Evolutionary conservation across 305 asterid species (phyloP).

Genomic region (Solanum hybrid): DNA sequence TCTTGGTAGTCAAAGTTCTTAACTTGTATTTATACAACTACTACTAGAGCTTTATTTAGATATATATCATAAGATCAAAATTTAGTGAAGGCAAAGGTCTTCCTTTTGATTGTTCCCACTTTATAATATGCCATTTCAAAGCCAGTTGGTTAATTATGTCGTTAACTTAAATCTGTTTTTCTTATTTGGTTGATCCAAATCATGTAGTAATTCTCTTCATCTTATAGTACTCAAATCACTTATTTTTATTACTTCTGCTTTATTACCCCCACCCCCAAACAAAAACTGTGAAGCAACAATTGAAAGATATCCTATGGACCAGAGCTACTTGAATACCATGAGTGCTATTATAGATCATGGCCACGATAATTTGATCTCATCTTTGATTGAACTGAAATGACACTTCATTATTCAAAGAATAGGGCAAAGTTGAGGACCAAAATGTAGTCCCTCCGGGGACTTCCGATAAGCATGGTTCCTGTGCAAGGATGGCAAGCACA

Average conservation of each 20-base stretch:
- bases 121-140: background rate
- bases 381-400: background rate
- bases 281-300: background rate
- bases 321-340: background rate
- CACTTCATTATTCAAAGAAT: background rate
- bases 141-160: background rate
- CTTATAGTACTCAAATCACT: background rate
- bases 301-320: background rate
- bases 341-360: background rate
- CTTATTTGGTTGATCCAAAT: background rate
- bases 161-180: background rate
- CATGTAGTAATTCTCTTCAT: background rate
- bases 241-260: background rate
- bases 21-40: background rate
- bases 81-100: conserved; percentile 8
- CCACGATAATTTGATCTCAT: background rate
- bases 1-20: background rate
- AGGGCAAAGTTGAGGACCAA: background rate
- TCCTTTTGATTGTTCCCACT: background rate
- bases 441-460: background rate
- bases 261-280: background rate
- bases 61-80: background rate
- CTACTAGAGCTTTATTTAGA: background rate
- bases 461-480: too few relatives aligned
- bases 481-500: background rate